phyloP scores from a whole-genome alignment of 495 filamentous ascomycete species.

The Pyronema domesticum region DNA sequence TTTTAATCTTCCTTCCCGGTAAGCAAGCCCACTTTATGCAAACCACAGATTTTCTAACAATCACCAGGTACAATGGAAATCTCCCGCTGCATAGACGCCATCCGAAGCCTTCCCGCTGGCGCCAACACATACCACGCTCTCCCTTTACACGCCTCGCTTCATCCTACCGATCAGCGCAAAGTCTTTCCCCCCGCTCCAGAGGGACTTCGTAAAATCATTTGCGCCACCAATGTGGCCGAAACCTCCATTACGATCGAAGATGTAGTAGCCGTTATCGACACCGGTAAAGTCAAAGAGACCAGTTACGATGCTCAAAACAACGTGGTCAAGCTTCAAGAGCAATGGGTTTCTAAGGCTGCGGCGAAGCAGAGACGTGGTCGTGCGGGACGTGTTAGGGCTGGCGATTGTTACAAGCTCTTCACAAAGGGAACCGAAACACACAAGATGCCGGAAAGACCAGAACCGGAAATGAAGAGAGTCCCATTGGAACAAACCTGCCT shows the following conservation, averaged over 20 bases:
- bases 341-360: slow-evolving; percentile 85
- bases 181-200: slow-evolving; percentile 63
- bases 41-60: not conserved
- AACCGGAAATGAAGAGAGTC: slow-evolving; percentile 83
- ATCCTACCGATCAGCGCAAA: slow-evolving; percentile 64
- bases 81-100: slow-evolving; percentile 52
- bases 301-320: slow-evolving; percentile 83
- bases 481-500: slow-evolving; percentile 89
- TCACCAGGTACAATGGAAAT: slow-evolving; percentile 57
- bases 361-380: slow-evolving; percentile 94
- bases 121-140: slow-evolving; percentile 42
- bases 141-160: slow-evolving; percentile 81
- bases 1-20: slow-evolving; percentile 85
- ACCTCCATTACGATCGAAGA: slow-evolving; percentile 98
- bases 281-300: slow-evolving; percentile 87
- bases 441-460: slow-evolving; percentile 77
- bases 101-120: slow-evolving; percentile 45
- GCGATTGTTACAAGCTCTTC: slow-evolving; percentile 89
- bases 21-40: slow-evolving; percentile 15
- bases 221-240: slow-evolving; percentile 90
- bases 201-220: slow-evolving; percentile 78
- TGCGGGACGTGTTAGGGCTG: slow-evolving; percentile 78
- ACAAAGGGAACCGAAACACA: slow-evolving; percentile 57
- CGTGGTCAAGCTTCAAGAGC: slow-evolving; percentile 84
- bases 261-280: slow-evolving; percentile 91